Evolutionary conservation across 2,329 filamentous ascomycete species (phyloP).

Genomic region (Calonectria pauciramosa): DNA sequence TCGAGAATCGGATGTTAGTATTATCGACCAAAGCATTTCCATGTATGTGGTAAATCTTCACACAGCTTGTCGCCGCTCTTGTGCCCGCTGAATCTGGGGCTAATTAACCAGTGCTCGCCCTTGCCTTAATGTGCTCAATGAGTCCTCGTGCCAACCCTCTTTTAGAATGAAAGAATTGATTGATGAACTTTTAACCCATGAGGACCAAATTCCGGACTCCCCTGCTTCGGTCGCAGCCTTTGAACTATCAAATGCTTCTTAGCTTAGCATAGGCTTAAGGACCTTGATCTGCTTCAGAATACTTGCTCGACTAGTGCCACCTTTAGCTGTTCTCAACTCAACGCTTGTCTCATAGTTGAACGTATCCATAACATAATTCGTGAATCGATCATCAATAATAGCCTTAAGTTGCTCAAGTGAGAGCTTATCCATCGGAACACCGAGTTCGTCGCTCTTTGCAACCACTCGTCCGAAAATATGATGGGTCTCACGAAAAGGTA

Average conservation of each 20-base stretch:
- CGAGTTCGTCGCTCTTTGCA: background rate
- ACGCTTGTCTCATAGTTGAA: conserved; percentile 57
- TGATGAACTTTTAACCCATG: background rate
- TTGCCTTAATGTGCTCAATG: background rate
- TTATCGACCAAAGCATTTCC: too few relatives aligned
- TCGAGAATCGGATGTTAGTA: too few relatives aligned
- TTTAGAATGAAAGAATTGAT: background rate
- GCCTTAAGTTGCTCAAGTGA: background rate
- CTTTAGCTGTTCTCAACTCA: conserved; percentile 80
- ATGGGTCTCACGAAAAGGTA: conserved; percentile 11
- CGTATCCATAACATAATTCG: conserved; percentile 52
- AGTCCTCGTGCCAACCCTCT: background rate
- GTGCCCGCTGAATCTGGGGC: background rate
- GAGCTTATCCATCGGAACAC: conserved; percentile 8
- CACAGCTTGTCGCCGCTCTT: background rate
- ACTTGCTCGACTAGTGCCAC: conserved; percentile 79
- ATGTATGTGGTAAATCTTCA: background rate
- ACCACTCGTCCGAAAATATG: background rate
- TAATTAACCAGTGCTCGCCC: background rate
- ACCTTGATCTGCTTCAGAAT: conserved; percentile 74
- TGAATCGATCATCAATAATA: conserved; percentile 2
- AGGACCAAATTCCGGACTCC: background rate
- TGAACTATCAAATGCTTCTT: conserved; percentile 6
- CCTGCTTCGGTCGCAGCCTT: background rate
- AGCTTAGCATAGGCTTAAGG: conserved; percentile 51